phyloP scores from a whole-genome alignment of 1,284 basidiomycete genomes.

The Xerocomus cyaneibrunnescens region DNA sequence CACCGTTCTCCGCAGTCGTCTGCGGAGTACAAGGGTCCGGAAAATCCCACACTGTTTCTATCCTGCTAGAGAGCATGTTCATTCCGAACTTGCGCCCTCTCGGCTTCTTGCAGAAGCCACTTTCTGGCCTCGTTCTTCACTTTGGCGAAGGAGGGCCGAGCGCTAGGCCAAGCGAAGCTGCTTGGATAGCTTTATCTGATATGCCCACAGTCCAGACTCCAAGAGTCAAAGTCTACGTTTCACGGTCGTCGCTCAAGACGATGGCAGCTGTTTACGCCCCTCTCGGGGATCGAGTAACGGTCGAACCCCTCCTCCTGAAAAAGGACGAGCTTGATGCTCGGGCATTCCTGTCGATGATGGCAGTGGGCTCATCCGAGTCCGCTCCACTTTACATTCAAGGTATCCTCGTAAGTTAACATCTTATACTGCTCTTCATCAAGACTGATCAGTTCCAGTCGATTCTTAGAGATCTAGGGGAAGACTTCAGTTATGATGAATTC shows the following conservation, averaged over 20 bases:
- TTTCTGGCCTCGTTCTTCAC: slow-evolving; percentile 65
- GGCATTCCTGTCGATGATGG: slow-evolving; percentile 68
- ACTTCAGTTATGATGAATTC: slow-evolving; percentile 48
- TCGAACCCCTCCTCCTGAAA: slow-evolving; percentile 57
- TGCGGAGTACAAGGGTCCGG: slow-evolving; percentile 69
- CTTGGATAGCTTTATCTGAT: slow-evolving; percentile 51
- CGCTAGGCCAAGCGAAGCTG: slow-evolving; percentile 62
- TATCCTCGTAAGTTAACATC: slow-evolving; percentile 46
- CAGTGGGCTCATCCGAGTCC: slow-evolving; percentile 54
- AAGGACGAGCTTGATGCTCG: slow-evolving; percentile 66
- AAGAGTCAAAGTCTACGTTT: slow-evolving; percentile 57
- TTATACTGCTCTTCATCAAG: slow-evolving; percentile 1
- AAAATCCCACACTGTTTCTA: slow-evolving; percentile 68
- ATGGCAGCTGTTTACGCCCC: slow-evolving; percentile 57
- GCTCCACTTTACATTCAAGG: slow-evolving; percentile 68
- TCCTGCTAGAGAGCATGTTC: slow-evolving; percentile 66
- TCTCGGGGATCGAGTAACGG: slow-evolving; percentile 47
- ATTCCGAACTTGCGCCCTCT: slow-evolving; percentile 48
- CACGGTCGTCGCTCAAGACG: slow-evolving; percentile 57
- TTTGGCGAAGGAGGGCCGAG: slow-evolving; percentile 63
- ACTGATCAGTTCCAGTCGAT: slow-evolving; percentile 35
- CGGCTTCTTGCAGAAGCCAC: slow-evolving; percentile 51
- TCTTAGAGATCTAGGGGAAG: slow-evolving; percentile 48
- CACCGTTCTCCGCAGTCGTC: slow-evolving; percentile 57
- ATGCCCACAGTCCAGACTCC: slow-evolving; percentile 44